A percentile compares a stretch with the other conserved stretches of the same genome.
These are phyloP conservation scores for Rheum nobile DNA, from an alignment of 148 eudicot species.

Conservation along the genomic window DNA sequence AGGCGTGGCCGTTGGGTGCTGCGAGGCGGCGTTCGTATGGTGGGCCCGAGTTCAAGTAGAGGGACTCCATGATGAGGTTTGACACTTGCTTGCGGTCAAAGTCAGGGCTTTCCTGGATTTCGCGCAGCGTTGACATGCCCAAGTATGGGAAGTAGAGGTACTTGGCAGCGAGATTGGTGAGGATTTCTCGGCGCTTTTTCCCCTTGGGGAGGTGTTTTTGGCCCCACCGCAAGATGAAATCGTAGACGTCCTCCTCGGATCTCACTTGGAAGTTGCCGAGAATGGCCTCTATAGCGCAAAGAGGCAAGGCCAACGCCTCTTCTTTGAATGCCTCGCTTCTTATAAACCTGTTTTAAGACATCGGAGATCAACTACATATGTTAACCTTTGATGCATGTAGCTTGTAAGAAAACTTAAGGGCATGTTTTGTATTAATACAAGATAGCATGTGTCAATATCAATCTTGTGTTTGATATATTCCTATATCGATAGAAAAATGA, in stretches of 20 bases:
- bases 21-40: not conserved
- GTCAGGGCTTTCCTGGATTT: not conserved
- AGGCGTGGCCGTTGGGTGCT: slow-evolving; percentile 45
- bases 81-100: not conserved
- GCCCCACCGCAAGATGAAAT: slow-evolving; percentile 69
- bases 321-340: slow-evolving; percentile 28
- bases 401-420: too few relatives aligned
- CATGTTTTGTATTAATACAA: too few relatives aligned
- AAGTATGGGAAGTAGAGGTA: slow-evolving; percentile 68
- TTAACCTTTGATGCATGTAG: too few relatives aligned
- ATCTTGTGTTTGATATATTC: too few relatives aligned
- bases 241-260: slow-evolving; percentile 74
- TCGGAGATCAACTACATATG: too few relatives aligned
- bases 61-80: not conserved
- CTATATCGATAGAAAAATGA: too few relatives aligned
- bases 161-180: slow-evolving; percentile 50
- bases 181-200: slow-evolving; percentile 65
- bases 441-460: too few relatives aligned
- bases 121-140: slow-evolving; percentile 35
- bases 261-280: slow-evolving; percentile 63
- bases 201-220: slow-evolving; percentile 45
- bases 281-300: slow-evolving; percentile 66
- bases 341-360: too few relatives aligned
- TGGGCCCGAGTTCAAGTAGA: not conserved
- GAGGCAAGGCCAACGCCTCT: slow-evolving; percentile 61